Evolutionary conservation across 345 rosid species (phyloP), one percentile per base, ranked within the genome.

Genomic region (Bruguiera gymnorhiza): DNA sequence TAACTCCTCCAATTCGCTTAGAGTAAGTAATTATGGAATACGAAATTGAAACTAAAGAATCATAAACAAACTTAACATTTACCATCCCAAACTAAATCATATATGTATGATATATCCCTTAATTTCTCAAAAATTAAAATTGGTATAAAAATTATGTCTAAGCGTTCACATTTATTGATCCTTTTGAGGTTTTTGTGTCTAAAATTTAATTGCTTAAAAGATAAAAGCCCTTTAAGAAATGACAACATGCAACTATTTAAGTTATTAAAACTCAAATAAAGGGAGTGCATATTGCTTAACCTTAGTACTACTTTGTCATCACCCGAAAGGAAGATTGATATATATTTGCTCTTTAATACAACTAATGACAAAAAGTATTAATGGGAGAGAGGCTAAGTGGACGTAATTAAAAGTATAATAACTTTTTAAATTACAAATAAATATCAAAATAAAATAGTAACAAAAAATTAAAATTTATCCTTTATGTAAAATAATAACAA

Each of bases 1-100:
- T 11, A 78, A 9, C 60, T 23, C 67, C 39, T 64, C 46, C 36
- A 77, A 32, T 18, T 69, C 39, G 30, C 13, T 31, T 16, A 69
- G 23, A 23, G 23, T 0, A 23, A 23, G 23, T 23, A 23, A 23
- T 23, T 23, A 23, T 23, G 23, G 23, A 53, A 54, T 10, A 29
- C 20, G 19, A 20, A 51, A 65, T 3, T 2, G 4, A 9, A 65
- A 46, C 21, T 16, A 8, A 27, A 52, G 2, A 18, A 0, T 18
- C 2, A 6, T 19, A 18, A 52, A 1, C 13, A 20, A 20, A 2
- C 9, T 20, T 5, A 52, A 20, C 23, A 30, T 30, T 30, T 30
- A 30, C 4, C 1, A 1, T 30, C 3, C 3, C 31, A 30, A 30
- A 30, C 4, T 30, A 20, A 52, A 52, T 20, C 23, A 52, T 52